Base-by-base conservation (phyloP, 1,284 basidiomycete genomes). In the Ceratobasidium sp. region DNA sequence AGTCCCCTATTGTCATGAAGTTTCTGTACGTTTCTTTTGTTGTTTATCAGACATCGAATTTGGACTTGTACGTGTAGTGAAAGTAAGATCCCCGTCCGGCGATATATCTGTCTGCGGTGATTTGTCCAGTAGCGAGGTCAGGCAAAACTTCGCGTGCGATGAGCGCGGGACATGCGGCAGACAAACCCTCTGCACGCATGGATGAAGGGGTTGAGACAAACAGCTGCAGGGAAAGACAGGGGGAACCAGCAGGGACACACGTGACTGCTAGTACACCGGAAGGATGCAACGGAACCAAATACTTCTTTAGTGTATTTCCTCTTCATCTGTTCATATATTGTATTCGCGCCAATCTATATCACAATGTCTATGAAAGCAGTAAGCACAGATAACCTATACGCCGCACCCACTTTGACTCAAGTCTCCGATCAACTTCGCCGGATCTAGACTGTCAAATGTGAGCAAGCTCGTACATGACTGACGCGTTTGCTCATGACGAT, bases 341-440 rank as follows among this genome's bases (percentile, higher is more conserved):
- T 52, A 67, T 67, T 52, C 14, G 21, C 43, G 21, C 44, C 2
- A 14, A 57, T 38, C 35, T 49, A 41, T 44, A 23, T 47, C 54
- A 82, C n/a, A n/a, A n/a, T 82, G 81, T 78, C 81, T 30, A 80
- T 77, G 38, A 78, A 80, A 77, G 80, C 80, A 63, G 81, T 82
- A 67, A 80, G 81, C 78, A 4, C 1, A 32, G 13, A 43, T 14
- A 28, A 44, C 46, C 13, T 32, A n/a, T 18, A 23, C 6, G n/a
- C 1, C 1, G 16, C 11, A 35, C 3, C 16, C 7, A 55, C 14
- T 9, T 13, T 5, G 26, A 61, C 47, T 52, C 70, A 41, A 49
- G 30, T n/a, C 14, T 64, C 3, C 38, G 52, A 73, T 61, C 21
- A 35, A 32, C 28, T 30, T 55, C 43, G 5, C 38, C 23, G 14